Percentiles rank a stretch among this genome's conserved stretches.
These are phyloP conservation scores for Trichoderma oligosporum DNA, from an alignment of 2,329 filamentous ascomycete genomes.

Conservation along the genomic window DNA sequence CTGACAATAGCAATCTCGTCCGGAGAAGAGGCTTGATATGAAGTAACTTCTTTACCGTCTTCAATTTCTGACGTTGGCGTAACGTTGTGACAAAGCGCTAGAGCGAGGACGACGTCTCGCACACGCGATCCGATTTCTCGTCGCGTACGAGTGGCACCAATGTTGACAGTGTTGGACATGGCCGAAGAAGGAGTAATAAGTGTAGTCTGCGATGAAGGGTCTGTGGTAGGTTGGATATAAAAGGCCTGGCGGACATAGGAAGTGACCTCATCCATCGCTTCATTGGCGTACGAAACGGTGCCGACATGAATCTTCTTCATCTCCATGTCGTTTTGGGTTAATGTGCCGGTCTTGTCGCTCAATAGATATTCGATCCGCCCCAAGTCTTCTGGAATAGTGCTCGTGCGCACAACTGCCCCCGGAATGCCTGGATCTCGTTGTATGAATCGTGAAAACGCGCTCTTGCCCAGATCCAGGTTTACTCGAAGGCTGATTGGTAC, in stretches of 20 bases:
- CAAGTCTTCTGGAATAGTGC: conserved; percentile 94
- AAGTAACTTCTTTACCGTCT: conserved; percentile 70
- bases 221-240: conserved; percentile 47
- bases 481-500: conserved; percentile 95
- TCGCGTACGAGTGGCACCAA: conserved; percentile 72
- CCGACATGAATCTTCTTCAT: conserved; percentile 98
- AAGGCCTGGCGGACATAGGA: conserved; percentile 86
- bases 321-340: conserved; percentile 98
- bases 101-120: conserved; percentile 83
- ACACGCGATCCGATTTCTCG: conserved; percentile 93
- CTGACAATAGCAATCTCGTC: conserved; percentile 97
- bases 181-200: conserved; percentile 75
- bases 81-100: conserved; percentile 95
- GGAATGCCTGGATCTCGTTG: conserved; percentile 86
- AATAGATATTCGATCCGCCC: conserved; percentile 94
- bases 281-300: conserved; percentile 95
- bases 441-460: conserved; percentile 93
- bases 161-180: conserved; percentile 57
- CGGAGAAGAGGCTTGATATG: conserved; percentile 93
- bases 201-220: conserved; percentile 41
- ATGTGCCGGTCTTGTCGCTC: conserved; percentile 95
- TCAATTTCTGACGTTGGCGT: conserved; percentile 79
- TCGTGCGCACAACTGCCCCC: conserved; percentile 89
- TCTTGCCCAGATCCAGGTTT: conserved; percentile 96
- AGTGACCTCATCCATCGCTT: conserved; percentile 96